phyloP scores from a whole-genome alignment of 140 eudicot genomes.

The Senecio squalidus region DNA sequence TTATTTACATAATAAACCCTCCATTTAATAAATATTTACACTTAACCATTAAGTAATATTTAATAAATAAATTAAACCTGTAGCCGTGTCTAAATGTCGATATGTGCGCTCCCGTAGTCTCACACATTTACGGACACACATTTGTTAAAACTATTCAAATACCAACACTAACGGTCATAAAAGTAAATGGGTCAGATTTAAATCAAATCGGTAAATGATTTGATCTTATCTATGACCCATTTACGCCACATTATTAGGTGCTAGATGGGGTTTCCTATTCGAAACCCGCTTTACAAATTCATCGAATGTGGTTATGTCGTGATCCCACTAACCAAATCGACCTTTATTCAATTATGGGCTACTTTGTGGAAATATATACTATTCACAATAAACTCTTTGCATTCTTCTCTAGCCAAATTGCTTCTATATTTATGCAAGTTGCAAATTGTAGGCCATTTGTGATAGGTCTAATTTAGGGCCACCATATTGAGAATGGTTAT shows the following conservation, averaged over 20 bases:
- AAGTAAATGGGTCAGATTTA: background rate
- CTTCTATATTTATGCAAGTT: conserved; percentile 23
- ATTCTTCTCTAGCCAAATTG: conserved; percentile 7
- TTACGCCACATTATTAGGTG: background rate
- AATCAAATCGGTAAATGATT: background rate
- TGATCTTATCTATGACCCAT: background rate
- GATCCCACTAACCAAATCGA: conserved; percentile 5
- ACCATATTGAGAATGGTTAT: conserved; percentile 22
- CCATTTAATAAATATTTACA: too few relatives aligned
- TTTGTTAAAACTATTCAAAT: too few relatives aligned
- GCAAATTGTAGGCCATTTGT: conserved; percentile 27
- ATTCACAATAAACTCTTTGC: background rate
- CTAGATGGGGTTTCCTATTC: too few relatives aligned
- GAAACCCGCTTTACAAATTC: background rate
- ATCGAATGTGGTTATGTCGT: conserved; percentile 15
- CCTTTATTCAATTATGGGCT: conserved; percentile 11
- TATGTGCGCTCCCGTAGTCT: too few relatives aligned
- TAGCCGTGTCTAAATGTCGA: too few relatives aligned
- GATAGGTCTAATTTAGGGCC: conserved; percentile 32
- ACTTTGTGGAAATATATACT: conserved; percentile 9
- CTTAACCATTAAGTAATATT: too few relatives aligned
- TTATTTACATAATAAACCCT: too few relatives aligned
- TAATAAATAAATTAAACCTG: too few relatives aligned
- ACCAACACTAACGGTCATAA: too few relatives aligned
- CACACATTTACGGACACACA: too few relatives aligned